phyloP scores from a whole-genome alignment of 345 rosid species.

The Rubroshorea leprosula region DNA sequence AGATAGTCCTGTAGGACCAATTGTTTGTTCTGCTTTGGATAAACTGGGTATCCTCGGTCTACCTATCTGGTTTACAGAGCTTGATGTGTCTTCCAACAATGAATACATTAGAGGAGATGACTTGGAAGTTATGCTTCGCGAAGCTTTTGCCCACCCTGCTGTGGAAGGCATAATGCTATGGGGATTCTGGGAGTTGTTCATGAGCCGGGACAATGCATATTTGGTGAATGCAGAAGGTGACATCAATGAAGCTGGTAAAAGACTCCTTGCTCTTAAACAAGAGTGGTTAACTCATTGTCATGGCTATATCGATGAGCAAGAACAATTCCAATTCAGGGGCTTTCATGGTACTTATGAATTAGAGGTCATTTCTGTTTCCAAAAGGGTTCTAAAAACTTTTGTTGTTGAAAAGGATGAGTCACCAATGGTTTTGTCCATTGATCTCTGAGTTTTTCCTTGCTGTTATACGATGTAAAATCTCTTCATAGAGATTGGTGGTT shows the following conservation, averaged over 20 bases:
- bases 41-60: conserved; percentile 69
- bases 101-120: conserved; percentile 89
- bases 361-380: conserved; percentile 34
- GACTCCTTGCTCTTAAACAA: conserved; percentile 56
- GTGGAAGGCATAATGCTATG: conserved; percentile 95
- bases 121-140: conserved; percentile 89
- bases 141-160: conserved; percentile 86
- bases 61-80: conserved; percentile 94
- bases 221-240: conserved; percentile 91
- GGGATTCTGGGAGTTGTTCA: conserved; percentile 98
- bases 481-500: too few species aligned
- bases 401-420: conserved; percentile 56
- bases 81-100: conserved; percentile 75
- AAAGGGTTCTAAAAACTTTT: conserved; percentile 46
- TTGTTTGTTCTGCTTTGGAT: conserved; percentile 67
- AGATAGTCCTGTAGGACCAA: conserved; percentile 69
- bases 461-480: neutral
- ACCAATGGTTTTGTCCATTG: conserved; percentile 48
- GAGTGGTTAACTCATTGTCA: conserved; percentile 65
- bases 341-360: conserved; percentile 70
- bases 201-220: conserved; percentile 72
- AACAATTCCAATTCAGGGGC: conserved; percentile 62
- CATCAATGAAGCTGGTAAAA: conserved; percentile 74
- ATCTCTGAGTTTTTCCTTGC: conserved; percentile 25
- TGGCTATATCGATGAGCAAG: conserved; percentile 50